Evolutionary conservation across 441 rosid genomes (phyloP).

Genomic region (Croton setiger): DNA sequence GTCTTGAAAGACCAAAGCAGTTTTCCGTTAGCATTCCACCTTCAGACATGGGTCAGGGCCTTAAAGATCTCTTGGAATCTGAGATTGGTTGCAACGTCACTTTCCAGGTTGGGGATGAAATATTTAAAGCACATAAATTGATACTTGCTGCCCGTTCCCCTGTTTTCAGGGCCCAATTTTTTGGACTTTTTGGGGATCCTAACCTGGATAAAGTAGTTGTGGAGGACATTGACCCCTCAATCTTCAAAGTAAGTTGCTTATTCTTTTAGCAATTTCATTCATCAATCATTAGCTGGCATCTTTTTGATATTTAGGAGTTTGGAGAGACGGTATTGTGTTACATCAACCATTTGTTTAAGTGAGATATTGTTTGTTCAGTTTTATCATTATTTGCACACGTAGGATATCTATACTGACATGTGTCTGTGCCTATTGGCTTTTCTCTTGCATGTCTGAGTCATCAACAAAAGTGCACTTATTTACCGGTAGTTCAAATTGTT

Average conservation of each 20-base stretch:
- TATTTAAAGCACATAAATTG: slow-evolving; percentile 65
- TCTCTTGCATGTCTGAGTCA: not conserved
- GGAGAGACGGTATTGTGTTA: not conserved
- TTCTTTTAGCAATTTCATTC: not conserved
- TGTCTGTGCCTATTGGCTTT: not conserved
- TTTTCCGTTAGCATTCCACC: slow-evolving; percentile 52
- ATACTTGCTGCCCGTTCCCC: slow-evolving; percentile 79
- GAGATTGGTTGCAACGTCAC: slow-evolving; percentile 65
- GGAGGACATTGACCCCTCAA: slow-evolving; percentile 68
- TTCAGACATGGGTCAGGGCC: slow-evolving; percentile 72
- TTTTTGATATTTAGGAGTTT: not conserved
- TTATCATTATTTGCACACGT: not conserved
- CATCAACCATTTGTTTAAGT: not conserved
- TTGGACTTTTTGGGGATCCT: slow-evolving; percentile 71
- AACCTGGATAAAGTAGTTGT: slow-evolving; percentile 52
- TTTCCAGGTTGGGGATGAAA: slow-evolving; percentile 74
- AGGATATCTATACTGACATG: not conserved
- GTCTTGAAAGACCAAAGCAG: slow-evolving; percentile 69
- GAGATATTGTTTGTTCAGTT: not conserved
- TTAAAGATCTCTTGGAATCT: slow-evolving; percentile 68
- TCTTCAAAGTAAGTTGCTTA: slow-evolving; percentile 64
- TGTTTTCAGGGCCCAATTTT: slow-evolving; percentile 76
- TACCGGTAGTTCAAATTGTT: not conserved
- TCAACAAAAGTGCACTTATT: not conserved
- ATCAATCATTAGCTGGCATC: slow-evolving; percentile 3